Evolutionary conservation across 208 protist species (phyloP).

Genomic region (Trypanosomatidae sp.): DNA sequence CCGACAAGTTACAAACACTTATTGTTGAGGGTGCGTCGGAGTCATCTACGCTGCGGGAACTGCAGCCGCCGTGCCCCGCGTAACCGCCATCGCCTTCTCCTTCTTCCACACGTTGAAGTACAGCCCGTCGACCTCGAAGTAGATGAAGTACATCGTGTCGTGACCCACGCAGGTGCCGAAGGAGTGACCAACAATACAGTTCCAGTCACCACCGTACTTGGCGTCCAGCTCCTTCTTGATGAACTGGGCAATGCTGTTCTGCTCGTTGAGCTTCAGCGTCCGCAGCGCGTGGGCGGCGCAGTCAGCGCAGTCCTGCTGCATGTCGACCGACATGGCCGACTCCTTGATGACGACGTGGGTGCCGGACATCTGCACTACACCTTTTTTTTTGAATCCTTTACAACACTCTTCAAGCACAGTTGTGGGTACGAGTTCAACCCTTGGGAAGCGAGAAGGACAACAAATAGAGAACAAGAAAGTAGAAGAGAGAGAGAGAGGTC

Average conservation of each 20-base stretch:
- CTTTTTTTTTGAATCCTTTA: too few relatives aligned
- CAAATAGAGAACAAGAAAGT: too few relatives aligned
- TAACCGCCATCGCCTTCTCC: conserved; percentile 27
- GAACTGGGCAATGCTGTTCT: conserved; percentile 99
- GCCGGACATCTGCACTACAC: conserved; percentile 79
- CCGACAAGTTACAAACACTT: conserved; percentile 2
- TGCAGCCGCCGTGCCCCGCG: neutral
- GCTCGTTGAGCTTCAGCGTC: conserved; percentile 62
- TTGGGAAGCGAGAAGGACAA: too few relatives aligned
- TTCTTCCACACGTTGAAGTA: conserved; percentile 97
- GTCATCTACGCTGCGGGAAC: too few relatives aligned
- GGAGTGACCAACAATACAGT: conserved; percentile 99
- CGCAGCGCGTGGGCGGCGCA: conserved; percentile 74
- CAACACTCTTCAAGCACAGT: too few relatives aligned
- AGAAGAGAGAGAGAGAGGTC: too few relatives aligned
- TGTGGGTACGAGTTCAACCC: too few relatives aligned
- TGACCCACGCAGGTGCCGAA: conserved; percentile 99
- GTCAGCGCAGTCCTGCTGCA: conserved; percentile 90
- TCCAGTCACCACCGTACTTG: conserved; percentile 99
- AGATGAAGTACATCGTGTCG: conserved; percentile 98
- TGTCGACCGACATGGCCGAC: conserved; percentile 75
- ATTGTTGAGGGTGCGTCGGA: too few relatives aligned
- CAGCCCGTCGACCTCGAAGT: conserved; percentile 99
- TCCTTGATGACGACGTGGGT: conserved; percentile 68
- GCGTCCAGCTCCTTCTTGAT: conserved; percentile 99